Evolutionary conservation across 1,284 basidiomycete genomes (phyloP).

Genomic region (Fomitopsis pinicola): DNA sequence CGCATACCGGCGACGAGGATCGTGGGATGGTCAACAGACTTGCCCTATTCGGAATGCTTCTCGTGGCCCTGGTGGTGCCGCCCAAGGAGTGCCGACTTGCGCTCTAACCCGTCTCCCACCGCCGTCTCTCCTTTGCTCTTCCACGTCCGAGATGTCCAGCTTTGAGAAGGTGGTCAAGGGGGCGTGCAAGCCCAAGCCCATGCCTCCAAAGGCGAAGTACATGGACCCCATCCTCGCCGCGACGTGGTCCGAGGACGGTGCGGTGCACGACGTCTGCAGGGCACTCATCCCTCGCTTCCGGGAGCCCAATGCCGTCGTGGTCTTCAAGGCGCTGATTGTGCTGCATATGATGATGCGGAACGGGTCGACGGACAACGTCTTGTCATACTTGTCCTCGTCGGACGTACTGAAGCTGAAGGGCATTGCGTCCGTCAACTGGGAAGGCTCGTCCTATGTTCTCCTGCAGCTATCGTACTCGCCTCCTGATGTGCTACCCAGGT

Average conservation of each 20-base stretch:
- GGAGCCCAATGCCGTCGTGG: constrained; percentile 90
- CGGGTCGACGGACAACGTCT: constrained; percentile 88
- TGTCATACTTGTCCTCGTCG: constrained; percentile 75
- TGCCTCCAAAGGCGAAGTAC: constrained; percentile 91
- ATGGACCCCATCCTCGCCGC: constrained; percentile 91
- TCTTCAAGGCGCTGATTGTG: constrained; percentile 95
- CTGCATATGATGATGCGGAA: constrained; percentile 95
- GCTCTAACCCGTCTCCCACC: constrained; percentile 1
- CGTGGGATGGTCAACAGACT: not conserved
- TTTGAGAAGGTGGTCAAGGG: constrained; percentile 87
- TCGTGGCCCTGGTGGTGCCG: not conserved
- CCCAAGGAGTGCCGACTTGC: not conserved
- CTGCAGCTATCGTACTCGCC: constrained; percentile 2
- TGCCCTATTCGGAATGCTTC: not conserved
- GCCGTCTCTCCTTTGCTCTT: not conserved
- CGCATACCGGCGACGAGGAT: not conserved
- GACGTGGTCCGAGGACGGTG: constrained; percentile 90
- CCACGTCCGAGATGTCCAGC: constrained; percentile 53
- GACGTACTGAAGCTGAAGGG: constrained; percentile 80
- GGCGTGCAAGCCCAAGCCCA: constrained; percentile 92
- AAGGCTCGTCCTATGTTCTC: constrained; percentile 47
- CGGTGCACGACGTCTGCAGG: constrained; percentile 88
- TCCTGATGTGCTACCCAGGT: constrained; percentile 40
- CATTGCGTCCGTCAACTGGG: constrained; percentile 75
- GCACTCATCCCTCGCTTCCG: constrained; percentile 80